Base-by-base conservation (phyloP, 2,329 filamentous ascomycete species). In the Microsporum audouinii region DNA sequence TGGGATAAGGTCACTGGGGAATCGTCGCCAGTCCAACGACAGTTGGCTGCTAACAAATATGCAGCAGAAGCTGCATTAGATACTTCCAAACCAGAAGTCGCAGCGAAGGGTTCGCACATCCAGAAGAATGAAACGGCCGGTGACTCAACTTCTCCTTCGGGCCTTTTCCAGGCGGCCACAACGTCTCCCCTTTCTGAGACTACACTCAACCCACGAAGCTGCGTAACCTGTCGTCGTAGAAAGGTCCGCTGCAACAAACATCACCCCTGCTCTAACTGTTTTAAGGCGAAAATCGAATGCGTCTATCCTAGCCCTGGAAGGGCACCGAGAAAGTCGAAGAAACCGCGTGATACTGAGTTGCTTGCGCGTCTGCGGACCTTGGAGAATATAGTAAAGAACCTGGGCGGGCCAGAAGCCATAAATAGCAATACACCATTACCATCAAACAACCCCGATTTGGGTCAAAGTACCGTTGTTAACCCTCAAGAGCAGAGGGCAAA, bases 261-360 rank as follows among this genome's bases (percentile, higher is more conserved):
- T 36, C 71, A 74, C 10, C 77, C 77, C 31, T 80, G 78, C 65
- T 76, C 75, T 38, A 79, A 80, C 63, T 80, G 78, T 63, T 66
- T 71, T 56, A 78, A 74, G 68, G 74, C 75, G 0, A 74, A 80
- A 55, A 82, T 82, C 63, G 81, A 84, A 62, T 86, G 84, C 68
- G 67, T 84, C n/a, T 86, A 84, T 66, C 84, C 84, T 2, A 78
- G 80, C 2, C 83, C 83, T 2, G 83, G 83, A 2, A 75, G 84
- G 62, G 83, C 83, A 3, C 82, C 83, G 27, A 75, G 84, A 59
- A 84, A 82, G 69, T 74, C 78, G 61, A 79, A 80, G 61, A 84
- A 84, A 62, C 76, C 79, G 1, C 77, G 77, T 2, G 82, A 86
- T 68, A 78, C 78, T n/a, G 84, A 85, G 69, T 71, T 86, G 23